phyloP scores from a whole-genome alignment of 257 asterid genomes.

The Plectranthus barbatus region DNA sequence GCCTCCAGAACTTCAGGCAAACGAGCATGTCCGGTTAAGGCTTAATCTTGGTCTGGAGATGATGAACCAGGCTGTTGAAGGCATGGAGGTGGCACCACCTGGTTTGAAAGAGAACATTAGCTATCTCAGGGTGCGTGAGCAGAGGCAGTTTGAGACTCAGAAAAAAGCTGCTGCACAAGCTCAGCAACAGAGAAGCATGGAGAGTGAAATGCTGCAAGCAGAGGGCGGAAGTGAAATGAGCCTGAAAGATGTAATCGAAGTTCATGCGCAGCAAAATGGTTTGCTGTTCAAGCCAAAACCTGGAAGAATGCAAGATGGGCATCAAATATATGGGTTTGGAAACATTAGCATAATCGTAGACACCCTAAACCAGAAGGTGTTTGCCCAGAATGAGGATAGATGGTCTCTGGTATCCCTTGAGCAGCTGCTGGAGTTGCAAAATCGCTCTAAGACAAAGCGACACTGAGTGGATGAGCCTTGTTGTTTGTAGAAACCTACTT shows the following conservation, averaged over 20 bases:
- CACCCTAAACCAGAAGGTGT: conserved; percentile 59
- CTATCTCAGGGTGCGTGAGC: conserved; percentile 59
- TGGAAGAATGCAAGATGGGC: conserved; percentile 79
- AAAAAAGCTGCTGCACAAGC: conserved; percentile 67
- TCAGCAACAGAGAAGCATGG: conserved; percentile 38
- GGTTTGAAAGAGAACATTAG: conserved; percentile 70
- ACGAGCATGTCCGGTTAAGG: conserved; percentile 56
- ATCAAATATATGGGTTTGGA: conserved; percentile 83
- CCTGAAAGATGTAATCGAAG: conserved; percentile 48
- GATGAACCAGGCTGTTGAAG: conserved; percentile 87
- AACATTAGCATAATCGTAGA: conserved; percentile 62
- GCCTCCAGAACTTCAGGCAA: conserved; percentile 67
- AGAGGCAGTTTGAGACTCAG: conserved; percentile 75
- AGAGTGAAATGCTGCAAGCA: conserved; percentile 23
- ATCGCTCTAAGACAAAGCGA: conserved; percentile 39
- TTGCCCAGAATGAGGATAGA: conserved; percentile 59
- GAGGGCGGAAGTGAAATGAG: conserved; percentile 41
- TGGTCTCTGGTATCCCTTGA: conserved; percentile 71
- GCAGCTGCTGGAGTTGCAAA: conserved; percentile 71
- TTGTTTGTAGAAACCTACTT: too few relatives aligned
- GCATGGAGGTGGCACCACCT: conserved; percentile 74
- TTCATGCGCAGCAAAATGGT: conserved; percentile 48
- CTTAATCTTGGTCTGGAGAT: conserved; percentile 59
- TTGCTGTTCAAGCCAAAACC: conserved; percentile 60
- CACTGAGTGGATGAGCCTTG: conserved; percentile 24